Conservation (phyloP, 176 grass and related monocot species). For the Miscanthus lutarioriparius region DNA sequence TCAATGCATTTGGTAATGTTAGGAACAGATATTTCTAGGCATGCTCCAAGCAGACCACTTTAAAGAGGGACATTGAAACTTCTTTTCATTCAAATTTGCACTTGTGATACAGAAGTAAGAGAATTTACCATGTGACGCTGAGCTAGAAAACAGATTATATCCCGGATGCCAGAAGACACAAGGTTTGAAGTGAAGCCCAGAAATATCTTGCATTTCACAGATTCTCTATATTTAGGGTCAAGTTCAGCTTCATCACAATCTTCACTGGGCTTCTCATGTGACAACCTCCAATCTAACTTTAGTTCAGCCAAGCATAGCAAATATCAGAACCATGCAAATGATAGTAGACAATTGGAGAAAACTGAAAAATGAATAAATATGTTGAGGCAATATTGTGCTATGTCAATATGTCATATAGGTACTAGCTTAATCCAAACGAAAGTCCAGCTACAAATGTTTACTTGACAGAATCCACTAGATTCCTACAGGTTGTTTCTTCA, state of each 20-base stretch:
- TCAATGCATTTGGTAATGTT: background rate
- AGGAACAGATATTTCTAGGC: background rate
- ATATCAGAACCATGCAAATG: background rate
- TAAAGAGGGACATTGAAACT: background rate
- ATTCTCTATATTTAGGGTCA: slow-evolving; percentile 67
- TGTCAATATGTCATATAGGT: background rate
- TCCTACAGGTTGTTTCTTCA: too few species aligned
- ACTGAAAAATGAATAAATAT: background rate
- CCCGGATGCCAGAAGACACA: slow-evolving; percentile 82
- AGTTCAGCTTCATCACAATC: slow-evolving; percentile 65
- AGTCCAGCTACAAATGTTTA: background rate
- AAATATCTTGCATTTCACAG: slow-evolving; percentile 94
- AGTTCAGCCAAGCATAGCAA: slow-evolving; percentile 27
- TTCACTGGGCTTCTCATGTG: slow-evolving; percentile 55
- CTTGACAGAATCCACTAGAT: background rate
- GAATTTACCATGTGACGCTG: slow-evolving; percentile 89
- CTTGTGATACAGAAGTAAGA: background rate
- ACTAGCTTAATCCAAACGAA: background rate
- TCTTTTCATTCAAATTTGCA: background rate
- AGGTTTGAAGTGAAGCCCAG: slow-evolving; percentile 98
- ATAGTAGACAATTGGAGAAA: background rate
- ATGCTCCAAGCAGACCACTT: slow-evolving; percentile 11
- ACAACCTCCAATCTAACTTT: slow-evolving; percentile 91
- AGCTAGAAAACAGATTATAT: slow-evolving; percentile 75
- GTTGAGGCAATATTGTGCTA: background rate